Evolutionary conservation across 208 protist genomes (phyloP).

Genomic region (Wallacemonas rigidus): DNA sequence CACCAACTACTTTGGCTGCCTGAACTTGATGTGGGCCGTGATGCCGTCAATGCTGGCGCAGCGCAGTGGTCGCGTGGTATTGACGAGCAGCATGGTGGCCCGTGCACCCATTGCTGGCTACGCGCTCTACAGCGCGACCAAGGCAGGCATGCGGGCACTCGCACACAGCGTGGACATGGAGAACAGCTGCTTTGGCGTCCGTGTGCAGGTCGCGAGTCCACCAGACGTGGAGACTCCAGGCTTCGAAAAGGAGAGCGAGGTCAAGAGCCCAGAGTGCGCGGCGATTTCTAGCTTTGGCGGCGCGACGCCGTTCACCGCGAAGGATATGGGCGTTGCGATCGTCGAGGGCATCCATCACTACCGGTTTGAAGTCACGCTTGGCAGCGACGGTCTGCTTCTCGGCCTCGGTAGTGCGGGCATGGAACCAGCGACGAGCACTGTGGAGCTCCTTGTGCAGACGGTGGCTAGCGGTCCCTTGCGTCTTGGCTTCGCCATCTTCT

Average conservation of each 20-base stretch:
- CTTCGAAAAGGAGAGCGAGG: constrained; percentile 74
- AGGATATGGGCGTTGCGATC: constrained; percentile 51
- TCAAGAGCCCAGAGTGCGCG: constrained; percentile 84
- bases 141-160: constrained; percentile 85
- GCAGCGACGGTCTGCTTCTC: constrained; percentile 64
- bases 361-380: constrained; percentile 77
- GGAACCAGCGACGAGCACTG: constrained; percentile 63
- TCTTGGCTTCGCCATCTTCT: constrained; percentile 57
- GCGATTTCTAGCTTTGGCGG: constrained; percentile 80
- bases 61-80: constrained; percentile 68
- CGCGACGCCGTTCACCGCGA: constrained; percentile 50
- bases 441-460: constrained; percentile 50
- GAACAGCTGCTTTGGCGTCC: constrained; percentile 74
- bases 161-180: constrained; percentile 90
- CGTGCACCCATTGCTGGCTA: constrained; percentile 85
- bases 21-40: constrained; percentile 66
- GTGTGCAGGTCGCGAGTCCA: constrained; percentile 83
- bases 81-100: constrained; percentile 78
- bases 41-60: constrained; percentile 73
- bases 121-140: constrained; percentile 82
- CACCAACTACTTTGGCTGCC: constrained; percentile 89
- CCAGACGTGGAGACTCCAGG: constrained; percentile 87
- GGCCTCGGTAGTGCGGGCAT: constrained; percentile 55
- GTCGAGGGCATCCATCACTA: constrained; percentile 69
- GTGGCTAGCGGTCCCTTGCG: constrained; percentile 49